A percentile compares a stretch with the other conserved stretches of the same genome.
phyloP scores from a whole-genome alignment of 2,329 filamentous ascomycete species.

The Zymoseptoria passerinii region DNA sequence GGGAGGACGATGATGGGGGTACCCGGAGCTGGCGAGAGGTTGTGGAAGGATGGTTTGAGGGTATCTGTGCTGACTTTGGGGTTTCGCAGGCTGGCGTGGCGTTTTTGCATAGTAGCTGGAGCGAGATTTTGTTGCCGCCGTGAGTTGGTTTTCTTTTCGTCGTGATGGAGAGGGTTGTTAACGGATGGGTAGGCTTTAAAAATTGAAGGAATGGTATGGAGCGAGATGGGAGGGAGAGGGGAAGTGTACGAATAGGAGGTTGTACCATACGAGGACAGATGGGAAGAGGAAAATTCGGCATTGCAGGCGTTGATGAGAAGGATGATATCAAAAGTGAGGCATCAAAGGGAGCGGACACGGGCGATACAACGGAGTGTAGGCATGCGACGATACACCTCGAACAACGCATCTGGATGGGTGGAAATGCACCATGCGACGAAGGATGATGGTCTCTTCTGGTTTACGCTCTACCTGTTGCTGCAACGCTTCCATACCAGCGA shows the following conservation, averaged over 20 bases:
- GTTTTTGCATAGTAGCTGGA: constrained; percentile 47
- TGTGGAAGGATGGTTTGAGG: neutral
- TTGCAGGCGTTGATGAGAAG: neutral
- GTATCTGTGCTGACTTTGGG: too few relatives aligned
- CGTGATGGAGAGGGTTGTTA: neutral
- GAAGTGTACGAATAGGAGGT: constrained; percentile 2
- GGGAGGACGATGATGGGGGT: neutral
- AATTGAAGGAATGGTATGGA: neutral
- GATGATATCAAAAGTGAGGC: neutral
- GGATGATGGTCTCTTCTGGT: neutral
- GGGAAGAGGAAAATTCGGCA: neutral
- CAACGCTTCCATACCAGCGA: constrained; percentile 13
- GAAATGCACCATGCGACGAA: neutral
- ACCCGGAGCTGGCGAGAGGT: constrained; percentile 1
- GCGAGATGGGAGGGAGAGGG: neutral
- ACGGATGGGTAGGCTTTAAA: constrained; percentile 3
- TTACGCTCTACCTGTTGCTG: neutral
- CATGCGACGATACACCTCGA: neutral
- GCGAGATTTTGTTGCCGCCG: constrained; percentile 43
- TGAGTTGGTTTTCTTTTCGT: constrained; percentile 30
- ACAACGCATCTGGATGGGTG: neutral
- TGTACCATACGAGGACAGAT: neutral
- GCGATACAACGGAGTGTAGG: neutral
- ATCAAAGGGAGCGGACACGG: neutral
- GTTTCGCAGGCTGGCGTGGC: constrained; percentile 45